Conservation (phyloP, 208 protist genomes). For the Trypanosoma melophagium region DNA sequence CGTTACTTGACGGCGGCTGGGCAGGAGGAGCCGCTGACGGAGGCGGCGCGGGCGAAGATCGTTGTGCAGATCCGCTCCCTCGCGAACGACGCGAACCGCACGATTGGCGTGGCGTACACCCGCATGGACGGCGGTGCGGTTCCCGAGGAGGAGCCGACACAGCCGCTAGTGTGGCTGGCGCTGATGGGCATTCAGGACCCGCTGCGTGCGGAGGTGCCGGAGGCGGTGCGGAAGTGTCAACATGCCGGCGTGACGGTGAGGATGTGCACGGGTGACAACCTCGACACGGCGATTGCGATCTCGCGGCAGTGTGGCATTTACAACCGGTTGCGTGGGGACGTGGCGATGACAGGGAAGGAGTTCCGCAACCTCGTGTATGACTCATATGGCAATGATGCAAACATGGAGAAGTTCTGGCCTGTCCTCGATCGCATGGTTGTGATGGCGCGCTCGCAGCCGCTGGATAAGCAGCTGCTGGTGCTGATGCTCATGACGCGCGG, state of each 20-base stretch:
- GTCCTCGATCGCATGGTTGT: conserved; percentile 80
- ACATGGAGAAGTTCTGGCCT: conserved; percentile 71
- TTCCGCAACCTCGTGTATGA: conserved; percentile 86
- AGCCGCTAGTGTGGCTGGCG: conserved; percentile 88
- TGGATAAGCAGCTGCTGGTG: conserved; percentile 91
- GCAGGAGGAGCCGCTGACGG: conserved; percentile 40
- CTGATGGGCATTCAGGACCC: conserved; percentile 96
- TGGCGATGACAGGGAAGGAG: conserved; percentile 89
- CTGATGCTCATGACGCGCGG: conserved; percentile 74
- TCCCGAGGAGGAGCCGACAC: conserved; percentile 60
- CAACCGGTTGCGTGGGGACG: conserved; percentile 48
- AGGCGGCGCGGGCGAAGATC: conserved; percentile 44
- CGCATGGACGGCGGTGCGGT: conserved; percentile 30
- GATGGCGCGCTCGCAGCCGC: conserved; percentile 85
- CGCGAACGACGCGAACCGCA: conserved; percentile 72
- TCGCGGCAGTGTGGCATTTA: conserved; percentile 92
- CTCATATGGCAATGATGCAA: conserved; percentile 66
- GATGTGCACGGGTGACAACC: conserved; percentile 96
- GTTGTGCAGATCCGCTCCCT: conserved; percentile 43
- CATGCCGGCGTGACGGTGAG: conserved; percentile 92
- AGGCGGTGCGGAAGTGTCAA: conserved; percentile 91
- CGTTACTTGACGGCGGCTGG: conserved; percentile 59
- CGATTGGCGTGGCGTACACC: conserved; percentile 81
- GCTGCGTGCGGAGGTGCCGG: conserved; percentile 91
- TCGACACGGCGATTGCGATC: conserved; percentile 93